phyloP scores from a whole-genome alignment of 1,284 basidiomycete species.

The Ceratobasidium sp. region DNA sequence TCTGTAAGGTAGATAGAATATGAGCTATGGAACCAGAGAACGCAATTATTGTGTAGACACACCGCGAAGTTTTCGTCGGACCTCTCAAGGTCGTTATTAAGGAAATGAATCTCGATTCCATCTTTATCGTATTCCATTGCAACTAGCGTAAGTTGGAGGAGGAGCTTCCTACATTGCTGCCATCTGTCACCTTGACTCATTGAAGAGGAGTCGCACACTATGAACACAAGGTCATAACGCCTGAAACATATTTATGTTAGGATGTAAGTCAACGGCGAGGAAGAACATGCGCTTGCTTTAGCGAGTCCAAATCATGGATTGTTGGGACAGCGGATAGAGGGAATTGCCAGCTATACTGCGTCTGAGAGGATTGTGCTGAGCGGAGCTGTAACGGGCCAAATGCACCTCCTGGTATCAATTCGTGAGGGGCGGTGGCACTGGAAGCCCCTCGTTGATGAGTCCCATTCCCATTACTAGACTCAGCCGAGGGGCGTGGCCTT shows the following conservation, averaged over 20 bases:
- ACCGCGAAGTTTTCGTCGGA: conserved; percentile 4
- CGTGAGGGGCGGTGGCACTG: no score
- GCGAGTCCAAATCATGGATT: neutral
- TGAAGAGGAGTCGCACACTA: neutral
- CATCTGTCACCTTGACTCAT: conserved; percentile 9
- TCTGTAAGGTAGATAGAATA: neutral
- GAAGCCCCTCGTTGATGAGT: no score
- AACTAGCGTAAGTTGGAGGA: neutral
- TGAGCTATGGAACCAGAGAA: neutral
- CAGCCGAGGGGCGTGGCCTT: no score
- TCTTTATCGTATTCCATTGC: neutral
- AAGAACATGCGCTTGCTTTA: no score
- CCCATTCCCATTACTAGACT: no score
- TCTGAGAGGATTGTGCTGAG: no score
- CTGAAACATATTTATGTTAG: neutral
- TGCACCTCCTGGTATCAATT: no score
- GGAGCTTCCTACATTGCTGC: neutral
- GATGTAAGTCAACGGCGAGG: no score
- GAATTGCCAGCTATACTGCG: conserved; percentile 61
- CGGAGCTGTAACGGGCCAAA: no score
- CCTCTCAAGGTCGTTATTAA: conserved; percentile 9
- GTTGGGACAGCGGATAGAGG: conserved; percentile 50
- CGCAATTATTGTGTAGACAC: neutral
- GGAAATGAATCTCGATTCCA: conserved; percentile 3
- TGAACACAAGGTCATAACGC: neutral